These are phyloP conservation scores for Xylaria hypoxylon DNA, from an alignment of 2,329 filamentous ascomycete species.

Conservation along the genomic window DNA sequence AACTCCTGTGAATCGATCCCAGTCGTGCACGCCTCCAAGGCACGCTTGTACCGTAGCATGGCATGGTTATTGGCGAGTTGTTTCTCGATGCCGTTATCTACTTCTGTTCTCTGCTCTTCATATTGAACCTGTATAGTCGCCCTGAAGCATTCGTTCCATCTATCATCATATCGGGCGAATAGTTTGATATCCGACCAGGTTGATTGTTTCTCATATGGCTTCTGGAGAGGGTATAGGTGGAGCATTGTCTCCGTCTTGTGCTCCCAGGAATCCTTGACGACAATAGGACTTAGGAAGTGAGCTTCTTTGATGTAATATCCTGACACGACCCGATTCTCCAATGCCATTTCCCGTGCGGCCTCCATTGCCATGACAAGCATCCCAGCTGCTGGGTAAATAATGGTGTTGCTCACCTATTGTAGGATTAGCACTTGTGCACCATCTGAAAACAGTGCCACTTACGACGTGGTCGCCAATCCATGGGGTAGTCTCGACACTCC, in stretches of 20 bases:
- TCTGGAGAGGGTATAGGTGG: conserved; percentile 46
- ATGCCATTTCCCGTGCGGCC: conserved; percentile 48
- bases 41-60: conserved; percentile 34
- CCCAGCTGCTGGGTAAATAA: conserved; percentile 54
- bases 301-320: conserved; percentile 50
- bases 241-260: conserved; percentile 50
- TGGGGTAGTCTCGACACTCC: conserved; percentile 55
- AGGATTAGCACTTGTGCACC: neutral
- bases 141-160: conserved; percentile 51
- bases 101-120: conserved; percentile 37
- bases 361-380: conserved; percentile 56
- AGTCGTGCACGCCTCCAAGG: conserved; percentile 40
- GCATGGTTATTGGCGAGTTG: conserved; percentile 30
- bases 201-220: conserved; percentile 43
- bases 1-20: conserved; percentile 47
- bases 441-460: conserved; percentile 27
- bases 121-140: conserved; percentile 50
- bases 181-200: conserved; percentile 49
- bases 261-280: conserved; percentile 48
- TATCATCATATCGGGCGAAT: conserved; percentile 44
- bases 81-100: conserved; percentile 39
- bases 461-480: conserved; percentile 63
- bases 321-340: conserved; percentile 34
- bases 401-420: conserved; percentile 44
- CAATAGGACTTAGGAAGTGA: conserved; percentile 49